Percentiles rank a stretch among this genome's conserved stretches.
phyloP scores from a whole-genome alignment of 345 rosid genomes.

The Citrus cavaleriei region DNA sequence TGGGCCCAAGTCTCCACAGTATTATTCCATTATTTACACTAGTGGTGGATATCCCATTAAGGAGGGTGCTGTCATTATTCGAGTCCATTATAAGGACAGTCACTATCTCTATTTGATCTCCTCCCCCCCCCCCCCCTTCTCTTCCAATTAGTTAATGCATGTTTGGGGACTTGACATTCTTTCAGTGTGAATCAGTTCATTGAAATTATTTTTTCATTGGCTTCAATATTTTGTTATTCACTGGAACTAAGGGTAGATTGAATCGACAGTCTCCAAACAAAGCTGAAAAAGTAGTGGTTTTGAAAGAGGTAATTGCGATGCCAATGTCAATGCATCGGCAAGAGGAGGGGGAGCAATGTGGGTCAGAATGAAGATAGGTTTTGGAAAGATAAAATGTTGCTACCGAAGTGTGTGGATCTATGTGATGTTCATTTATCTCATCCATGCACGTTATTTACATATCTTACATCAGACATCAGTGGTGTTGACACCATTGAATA shows the following conservation, averaged over 20 bases:
- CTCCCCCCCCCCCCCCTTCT: neutral
- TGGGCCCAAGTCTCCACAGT: neutral
- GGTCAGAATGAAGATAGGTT: neutral
- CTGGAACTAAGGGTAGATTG: constrained; percentile 8
- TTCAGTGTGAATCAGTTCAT: neutral
- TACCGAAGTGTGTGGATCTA: neutral
- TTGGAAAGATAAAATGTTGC: neutral
- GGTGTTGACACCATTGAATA: neutral
- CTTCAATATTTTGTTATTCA: neutral
- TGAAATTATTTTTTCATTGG: neutral
- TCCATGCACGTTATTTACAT: neutral
- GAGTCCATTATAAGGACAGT: constrained; percentile 2
- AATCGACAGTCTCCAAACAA: neutral
- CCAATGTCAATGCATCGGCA: neutral
- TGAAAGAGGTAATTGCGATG: neutral
- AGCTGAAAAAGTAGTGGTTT: neutral
- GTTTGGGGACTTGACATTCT: neutral
- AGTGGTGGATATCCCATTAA: neutral
- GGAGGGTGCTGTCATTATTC: constrained; percentile 1
- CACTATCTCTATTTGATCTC: neutral
- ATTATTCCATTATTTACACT: neutral
- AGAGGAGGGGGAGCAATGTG: neutral
- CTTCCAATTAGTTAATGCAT: neutral
- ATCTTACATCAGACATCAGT: neutral
- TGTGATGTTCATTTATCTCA: neutral